phyloP scores from a whole-genome alignment of 2,329 filamentous ascomycete genomes.

The Verticillium tricorpus region DNA sequence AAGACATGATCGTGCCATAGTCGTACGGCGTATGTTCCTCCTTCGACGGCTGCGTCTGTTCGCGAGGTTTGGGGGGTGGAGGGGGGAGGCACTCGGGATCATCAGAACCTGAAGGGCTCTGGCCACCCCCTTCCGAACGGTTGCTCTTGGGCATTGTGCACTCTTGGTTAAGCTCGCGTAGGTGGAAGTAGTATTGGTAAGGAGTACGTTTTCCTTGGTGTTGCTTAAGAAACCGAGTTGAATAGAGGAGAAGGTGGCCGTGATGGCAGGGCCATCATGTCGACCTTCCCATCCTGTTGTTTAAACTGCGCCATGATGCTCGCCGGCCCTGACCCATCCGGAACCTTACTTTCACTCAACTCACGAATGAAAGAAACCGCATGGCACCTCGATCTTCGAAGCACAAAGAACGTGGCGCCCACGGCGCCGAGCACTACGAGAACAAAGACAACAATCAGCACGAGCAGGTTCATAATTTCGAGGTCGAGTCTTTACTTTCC shows the following conservation, averaged over 20 bases:
- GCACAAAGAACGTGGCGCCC: background rate
- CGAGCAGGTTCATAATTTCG: background rate
- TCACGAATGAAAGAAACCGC: background rate
- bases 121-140: too few relatives aligned
- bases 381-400: background rate
- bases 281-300: background rate
- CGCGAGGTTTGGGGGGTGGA: background rate
- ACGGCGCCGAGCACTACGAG: background rate
- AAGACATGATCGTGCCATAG: background rate
- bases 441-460: conserved; percentile 10
- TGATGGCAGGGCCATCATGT: too few relatives aligned
- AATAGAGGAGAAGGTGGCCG: too few relatives aligned
- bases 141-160: too few relatives aligned
- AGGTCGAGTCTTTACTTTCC: background rate
- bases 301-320: background rate
- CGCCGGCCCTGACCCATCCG: background rate
- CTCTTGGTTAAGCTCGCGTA: too few relatives aligned
- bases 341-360: background rate
- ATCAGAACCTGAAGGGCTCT: too few relatives aligned
- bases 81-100: background rate
- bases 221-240: too few relatives aligned
- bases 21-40: background rate
- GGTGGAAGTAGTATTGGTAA: too few relatives aligned
- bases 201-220: too few relatives aligned
- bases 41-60: background rate